A percentile compares a stretch with the other conserved stretches of the same genome.
Evolutionary conservation across 176 grass and related monocot species (phyloP).

Genomic region (Olyra latifolia): DNA sequence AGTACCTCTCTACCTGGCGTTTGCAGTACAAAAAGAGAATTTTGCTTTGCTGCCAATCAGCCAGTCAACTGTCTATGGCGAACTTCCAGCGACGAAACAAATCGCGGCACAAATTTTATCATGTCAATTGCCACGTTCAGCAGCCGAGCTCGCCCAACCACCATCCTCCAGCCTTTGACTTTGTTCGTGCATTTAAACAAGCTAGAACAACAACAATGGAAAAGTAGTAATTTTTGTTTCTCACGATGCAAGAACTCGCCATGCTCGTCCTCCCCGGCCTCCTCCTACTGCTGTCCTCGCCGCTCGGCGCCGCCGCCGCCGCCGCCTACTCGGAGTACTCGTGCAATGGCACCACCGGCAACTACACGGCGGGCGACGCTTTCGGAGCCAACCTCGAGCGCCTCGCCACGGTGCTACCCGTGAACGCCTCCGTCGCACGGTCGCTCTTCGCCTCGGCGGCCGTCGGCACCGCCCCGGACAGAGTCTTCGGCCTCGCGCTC

Average conservation of each 20-base stretch:
- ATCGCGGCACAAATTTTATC: too few species aligned
- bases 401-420: conserved; percentile 16
- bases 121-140: not conserved
- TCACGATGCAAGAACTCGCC: not conserved
- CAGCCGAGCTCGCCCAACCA: not conserved
- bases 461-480: conserved; percentile 33
- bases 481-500: conserved; percentile 39
- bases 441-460: conserved; percentile 19
- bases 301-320: not conserved
- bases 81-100: not conserved
- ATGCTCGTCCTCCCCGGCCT: not conserved
- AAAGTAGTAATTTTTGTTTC: not conserved
- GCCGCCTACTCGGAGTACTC: conserved; percentile 36
- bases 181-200: not conserved
- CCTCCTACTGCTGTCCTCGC: not conserved
- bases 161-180: conserved; percentile 11
- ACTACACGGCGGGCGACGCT: conserved; percentile 30
- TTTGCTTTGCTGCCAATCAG: not conserved
- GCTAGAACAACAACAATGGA: not conserved
- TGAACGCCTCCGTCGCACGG: conserved; percentile 4
- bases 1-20: not conserved
- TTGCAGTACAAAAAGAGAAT: not conserved
- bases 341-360: conserved; percentile 42
- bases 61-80: not conserved
- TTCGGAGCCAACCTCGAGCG: conserved; percentile 43